Base-by-base conservation (phyloP, 106 monocot genomes). In the Phalaenopsis equestris region DNA sequence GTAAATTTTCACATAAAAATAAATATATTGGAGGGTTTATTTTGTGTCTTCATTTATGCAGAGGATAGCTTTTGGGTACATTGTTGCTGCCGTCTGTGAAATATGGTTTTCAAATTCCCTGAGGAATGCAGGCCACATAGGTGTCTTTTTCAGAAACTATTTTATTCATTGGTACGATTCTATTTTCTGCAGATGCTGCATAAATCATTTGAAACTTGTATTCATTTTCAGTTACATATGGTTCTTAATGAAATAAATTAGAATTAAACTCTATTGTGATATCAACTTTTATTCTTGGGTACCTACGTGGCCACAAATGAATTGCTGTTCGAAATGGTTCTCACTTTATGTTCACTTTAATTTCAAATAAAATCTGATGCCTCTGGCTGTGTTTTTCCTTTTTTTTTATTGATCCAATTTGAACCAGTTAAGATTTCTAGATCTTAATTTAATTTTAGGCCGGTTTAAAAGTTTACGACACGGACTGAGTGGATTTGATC, bases 31-130 rank as follows among this genome's bases (percentile, higher is more conserved):
- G 78, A 39, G 17, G 18, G 5, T n/a, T 78, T 41, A 42, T 77
- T 72, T n/a, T 38, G 16, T 72, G 8, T 76, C 23, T 77, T 39
- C 18, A 79, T 47, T 15, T 17, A 39, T 83, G 56, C 42, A 93
- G 96, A 91, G 96, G 80, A 91, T 96, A 79, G 93, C 93, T 75
- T 83, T 93, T 80, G 93, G 89, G 46, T 96, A 96, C 75, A 82
- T 91, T 37, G 43, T 88, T 57, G 96, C 96, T 77, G 96, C 96
- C 73, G 78, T 90, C 81, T 96, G 96, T 90, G 93, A 93, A 89
- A 93, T 96, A 82, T 93, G 96, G 91, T 81, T 89, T 45, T 87
- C 92, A 76, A 83, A 77, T 39, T 46, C 41, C 2, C 47, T 41
- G 72, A 83, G 56, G 70, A 58, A 86, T 76, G 76, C 76, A 24